Conservation (phyloP, 805 yeast genomes). For the Pichia membranifaciens region DNA sequence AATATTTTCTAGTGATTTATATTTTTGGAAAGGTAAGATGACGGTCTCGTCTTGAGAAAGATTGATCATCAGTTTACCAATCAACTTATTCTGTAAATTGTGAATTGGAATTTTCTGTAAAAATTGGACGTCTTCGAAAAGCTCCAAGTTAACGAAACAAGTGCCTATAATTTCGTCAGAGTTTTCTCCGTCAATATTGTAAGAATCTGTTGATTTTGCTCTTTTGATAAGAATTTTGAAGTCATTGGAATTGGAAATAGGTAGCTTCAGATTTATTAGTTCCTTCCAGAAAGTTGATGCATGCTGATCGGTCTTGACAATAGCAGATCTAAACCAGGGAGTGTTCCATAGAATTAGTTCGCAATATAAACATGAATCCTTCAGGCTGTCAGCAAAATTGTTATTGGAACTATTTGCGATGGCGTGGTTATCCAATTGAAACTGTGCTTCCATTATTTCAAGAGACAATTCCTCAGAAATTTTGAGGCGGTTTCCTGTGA, state of each 20-base stretch:
- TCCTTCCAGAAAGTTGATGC: slow-evolving; percentile 80
- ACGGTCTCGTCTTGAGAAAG: slow-evolving; percentile 47
- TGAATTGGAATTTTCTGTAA: slow-evolving; percentile 20
- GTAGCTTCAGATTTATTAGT: slow-evolving; percentile 56
- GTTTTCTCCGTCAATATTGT: slow-evolving; percentile 16
- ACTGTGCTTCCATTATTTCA: slow-evolving; percentile 61
- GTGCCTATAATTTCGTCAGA: slow-evolving; percentile 46
- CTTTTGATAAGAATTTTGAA: slow-evolving; percentile 42
- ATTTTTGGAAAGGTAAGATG: slow-evolving; percentile 55
- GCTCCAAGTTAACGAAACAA: slow-evolving; percentile 43
- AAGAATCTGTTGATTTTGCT: slow-evolving; percentile 12
- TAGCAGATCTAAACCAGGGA: slow-evolving; percentile 74
- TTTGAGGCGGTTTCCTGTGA: slow-evolving; percentile 36
- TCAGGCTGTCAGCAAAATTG: neutral
- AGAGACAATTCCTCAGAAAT: slow-evolving; percentile 45
- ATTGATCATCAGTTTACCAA: slow-evolving; percentile 55
- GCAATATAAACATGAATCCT: slow-evolving; percentile 41
- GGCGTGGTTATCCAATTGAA: slow-evolving; percentile 23
- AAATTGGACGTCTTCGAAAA: slow-evolving; percentile 22
- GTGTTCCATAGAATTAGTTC: slow-evolving; percentile 69
- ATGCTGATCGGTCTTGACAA: slow-evolving; percentile 38
- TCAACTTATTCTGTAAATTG: slow-evolving; percentile 30
- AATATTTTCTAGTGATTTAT: slow-evolving; percentile 57
- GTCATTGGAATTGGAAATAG: slow-evolving; percentile 43
- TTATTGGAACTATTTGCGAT: no score